Percentiles rank a stretch among this genome's conserved stretches.
Evolutionary conservation across 345 rosid genomes (phyloP).

Genomic region (Toxicodendron radicans): DNA sequence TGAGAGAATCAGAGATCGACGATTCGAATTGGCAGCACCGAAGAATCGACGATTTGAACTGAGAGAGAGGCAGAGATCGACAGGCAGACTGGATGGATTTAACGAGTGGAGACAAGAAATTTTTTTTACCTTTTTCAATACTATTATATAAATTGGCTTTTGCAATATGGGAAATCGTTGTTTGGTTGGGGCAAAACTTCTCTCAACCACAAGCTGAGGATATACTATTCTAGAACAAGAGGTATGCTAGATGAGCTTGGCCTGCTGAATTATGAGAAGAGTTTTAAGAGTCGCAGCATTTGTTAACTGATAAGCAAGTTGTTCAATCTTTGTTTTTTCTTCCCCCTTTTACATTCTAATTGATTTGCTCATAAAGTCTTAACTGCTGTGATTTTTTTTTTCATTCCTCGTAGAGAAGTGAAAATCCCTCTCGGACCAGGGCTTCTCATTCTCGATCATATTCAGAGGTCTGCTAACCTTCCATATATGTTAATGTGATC

Average conservation of each 20-base stretch:
- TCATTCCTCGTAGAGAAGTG: slow-evolving; percentile 88
- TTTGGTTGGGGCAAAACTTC: slow-evolving; percentile 76
- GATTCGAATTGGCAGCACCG: too few relatives aligned
- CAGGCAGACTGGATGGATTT: too few relatives aligned
- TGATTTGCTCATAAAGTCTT: too few relatives aligned
- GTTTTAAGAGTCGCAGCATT: slow-evolving; percentile 88
- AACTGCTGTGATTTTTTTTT: slow-evolving; percentile 14
- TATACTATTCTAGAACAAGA: slow-evolving; percentile 52
- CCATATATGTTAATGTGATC: not conserved
- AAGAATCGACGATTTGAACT: too few relatives aligned
- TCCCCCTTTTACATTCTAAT: too few relatives aligned
- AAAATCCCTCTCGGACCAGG: slow-evolving; percentile 95
- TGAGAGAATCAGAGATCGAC: too few relatives aligned
- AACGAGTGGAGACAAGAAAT: too few relatives aligned
- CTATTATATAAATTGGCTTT: too few relatives aligned
- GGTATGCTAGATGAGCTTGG: slow-evolving; percentile 68
- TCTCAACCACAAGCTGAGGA: slow-evolving; percentile 65
- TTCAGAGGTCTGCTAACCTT: slow-evolving; percentile 57
- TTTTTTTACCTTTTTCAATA: too few relatives aligned
- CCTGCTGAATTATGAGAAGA: slow-evolving; percentile 80
- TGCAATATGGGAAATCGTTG: too few relatives aligned
- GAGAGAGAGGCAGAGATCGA: too few relatives aligned
- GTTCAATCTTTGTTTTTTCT: slow-evolving; percentile 9
- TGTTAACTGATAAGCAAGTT: slow-evolving; percentile 82
- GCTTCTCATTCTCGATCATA: slow-evolving; percentile 81